Evolutionary conservation across 805 yeast species (phyloP).

Genomic region (Torulaspora franciscae): DNA sequence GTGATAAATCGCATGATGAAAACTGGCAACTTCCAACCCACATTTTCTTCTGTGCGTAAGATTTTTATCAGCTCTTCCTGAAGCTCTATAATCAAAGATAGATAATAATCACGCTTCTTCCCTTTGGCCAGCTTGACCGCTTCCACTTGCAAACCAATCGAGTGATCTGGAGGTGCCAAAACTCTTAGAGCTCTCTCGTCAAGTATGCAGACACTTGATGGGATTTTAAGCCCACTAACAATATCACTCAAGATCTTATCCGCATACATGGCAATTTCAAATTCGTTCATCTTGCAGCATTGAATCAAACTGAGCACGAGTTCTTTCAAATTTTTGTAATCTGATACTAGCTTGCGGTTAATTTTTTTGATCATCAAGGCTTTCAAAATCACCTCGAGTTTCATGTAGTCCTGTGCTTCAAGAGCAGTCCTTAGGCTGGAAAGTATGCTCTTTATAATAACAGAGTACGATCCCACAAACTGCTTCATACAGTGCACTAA

Average conservation of each 20-base stretch:
- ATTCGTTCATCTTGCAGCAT: constrained; percentile 54
- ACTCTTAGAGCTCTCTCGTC: constrained; percentile 39
- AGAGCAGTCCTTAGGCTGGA: constrained; percentile 48
- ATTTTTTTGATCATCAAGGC: constrained; percentile 55
- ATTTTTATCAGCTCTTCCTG: constrained; percentile 37
- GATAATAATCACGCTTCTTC: constrained; percentile 44
- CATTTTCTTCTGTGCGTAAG: constrained; percentile 16
- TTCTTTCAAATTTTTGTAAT: constrained; percentile 47
- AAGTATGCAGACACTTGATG: constrained; percentile 50
- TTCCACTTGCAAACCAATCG: constrained; percentile 52
- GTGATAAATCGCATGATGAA: constrained; percentile 48
- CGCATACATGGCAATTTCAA: constrained; percentile 51
- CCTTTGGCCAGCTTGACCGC: constrained; percentile 62
- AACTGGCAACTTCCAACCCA: constrained; percentile 53
- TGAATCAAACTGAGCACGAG: constrained; percentile 47
- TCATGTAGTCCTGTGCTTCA: constrained; percentile 44
- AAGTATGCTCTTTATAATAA: constrained; percentile 43
- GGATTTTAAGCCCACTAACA: constrained; percentile 43
- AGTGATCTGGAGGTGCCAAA: constrained; percentile 59
- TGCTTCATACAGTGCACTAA: constrained; percentile 66
- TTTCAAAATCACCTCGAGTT: constrained; percentile 59
- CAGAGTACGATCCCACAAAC: constrained; percentile 58
- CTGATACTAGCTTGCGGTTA: constrained; percentile 52
- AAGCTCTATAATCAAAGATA: constrained; percentile 40
- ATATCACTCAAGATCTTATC: constrained; percentile 45